These are phyloP conservation scores for Psilocybe tampanensis DNA, from an alignment of 768 basidiomycete species.

Conservation along the genomic window DNA sequence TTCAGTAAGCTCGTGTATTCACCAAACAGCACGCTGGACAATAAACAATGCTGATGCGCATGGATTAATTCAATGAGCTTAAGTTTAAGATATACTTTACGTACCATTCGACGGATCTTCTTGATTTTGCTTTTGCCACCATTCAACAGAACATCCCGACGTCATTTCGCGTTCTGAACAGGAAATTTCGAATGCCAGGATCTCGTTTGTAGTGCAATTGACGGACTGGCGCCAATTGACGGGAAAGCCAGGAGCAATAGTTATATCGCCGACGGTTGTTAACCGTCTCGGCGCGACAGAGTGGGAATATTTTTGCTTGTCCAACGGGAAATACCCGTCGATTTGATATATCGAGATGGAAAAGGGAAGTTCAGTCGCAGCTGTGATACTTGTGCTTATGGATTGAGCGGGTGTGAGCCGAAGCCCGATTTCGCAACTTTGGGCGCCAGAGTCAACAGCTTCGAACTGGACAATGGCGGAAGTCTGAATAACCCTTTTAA, in stretches of 20 bases:
- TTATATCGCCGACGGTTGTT: not conserved
- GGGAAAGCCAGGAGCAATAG: not conserved
- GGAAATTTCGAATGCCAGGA: slow-evolving; percentile 2
- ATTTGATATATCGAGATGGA: slow-evolving; percentile 3
- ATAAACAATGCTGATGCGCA: not conserved
- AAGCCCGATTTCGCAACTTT: not conserved
- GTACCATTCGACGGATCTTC: not conserved
- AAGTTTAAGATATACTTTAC: not conserved
- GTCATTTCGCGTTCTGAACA: not conserved
- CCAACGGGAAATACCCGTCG: not conserved
- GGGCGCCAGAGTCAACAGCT: not conserved
- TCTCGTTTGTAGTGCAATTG: not conserved
- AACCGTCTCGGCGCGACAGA: not conserved
- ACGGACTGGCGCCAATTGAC: not conserved
- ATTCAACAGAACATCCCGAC: not conserved
- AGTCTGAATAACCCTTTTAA: not conserved
- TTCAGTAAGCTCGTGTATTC: not conserved
- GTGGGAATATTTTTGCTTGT: not conserved
- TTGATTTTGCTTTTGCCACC: not conserved
- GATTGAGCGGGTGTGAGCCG: not conserved
- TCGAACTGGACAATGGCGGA: not conserved
- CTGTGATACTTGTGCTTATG: not conserved
- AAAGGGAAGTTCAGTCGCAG: not conserved
- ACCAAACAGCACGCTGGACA: not conserved
- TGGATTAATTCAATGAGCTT: not conserved